phyloP scores from a whole-genome alignment of 2,329 filamentous ascomycete species.

The Aureobasidium sp. region DNA sequence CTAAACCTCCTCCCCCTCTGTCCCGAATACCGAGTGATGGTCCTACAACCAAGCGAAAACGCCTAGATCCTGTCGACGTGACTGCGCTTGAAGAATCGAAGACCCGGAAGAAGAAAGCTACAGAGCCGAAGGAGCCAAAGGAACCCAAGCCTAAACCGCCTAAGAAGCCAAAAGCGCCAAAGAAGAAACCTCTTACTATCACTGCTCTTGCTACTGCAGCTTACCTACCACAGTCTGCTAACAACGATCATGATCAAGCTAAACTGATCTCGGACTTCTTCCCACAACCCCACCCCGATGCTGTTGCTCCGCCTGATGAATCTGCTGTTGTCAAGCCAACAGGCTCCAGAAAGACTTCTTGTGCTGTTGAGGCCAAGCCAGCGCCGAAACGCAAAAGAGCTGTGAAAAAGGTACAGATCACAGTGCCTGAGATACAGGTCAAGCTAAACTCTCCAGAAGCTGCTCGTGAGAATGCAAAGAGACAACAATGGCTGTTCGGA shows the following conservation, averaged over 20 bases:
- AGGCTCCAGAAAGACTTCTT: conserved; percentile 16
- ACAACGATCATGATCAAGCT: conserved; percentile 23
- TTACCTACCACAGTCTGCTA: conserved; percentile 43
- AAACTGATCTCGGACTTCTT: conserved; percentile 40
- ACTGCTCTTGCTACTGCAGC: conserved; percentile 70
- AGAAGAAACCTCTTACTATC: conserved; percentile 69
- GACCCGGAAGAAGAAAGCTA: background rate
- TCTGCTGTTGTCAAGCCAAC: conserved; percentile 24
- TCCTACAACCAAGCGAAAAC: conserved; percentile 8
- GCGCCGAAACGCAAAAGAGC: conserved; percentile 29
- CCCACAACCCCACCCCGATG: conserved; percentile 7
- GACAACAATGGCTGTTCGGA: conserved; percentile 75
- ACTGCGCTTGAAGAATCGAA: background rate
- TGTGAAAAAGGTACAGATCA: conserved; percentile 23
- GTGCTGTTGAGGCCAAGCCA: conserved; percentile 2
- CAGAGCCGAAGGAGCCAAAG: conserved; percentile 16
- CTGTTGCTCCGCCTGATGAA: conserved; percentile 13
- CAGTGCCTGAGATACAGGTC: conserved; percentile 14
- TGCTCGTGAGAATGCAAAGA: conserved; percentile 57
- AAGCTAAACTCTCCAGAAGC: conserved; percentile 16
- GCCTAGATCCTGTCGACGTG: conserved; percentile 2
- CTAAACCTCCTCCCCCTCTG: background rate
- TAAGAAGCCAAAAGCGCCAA: conserved; percentile 47
- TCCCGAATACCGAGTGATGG: conserved; percentile 1
- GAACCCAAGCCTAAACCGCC: conserved; percentile 29